Base-by-base conservation (phyloP, 2,329 filamentous ascomycete species). In the Thermoascus crustaceus region DNA sequence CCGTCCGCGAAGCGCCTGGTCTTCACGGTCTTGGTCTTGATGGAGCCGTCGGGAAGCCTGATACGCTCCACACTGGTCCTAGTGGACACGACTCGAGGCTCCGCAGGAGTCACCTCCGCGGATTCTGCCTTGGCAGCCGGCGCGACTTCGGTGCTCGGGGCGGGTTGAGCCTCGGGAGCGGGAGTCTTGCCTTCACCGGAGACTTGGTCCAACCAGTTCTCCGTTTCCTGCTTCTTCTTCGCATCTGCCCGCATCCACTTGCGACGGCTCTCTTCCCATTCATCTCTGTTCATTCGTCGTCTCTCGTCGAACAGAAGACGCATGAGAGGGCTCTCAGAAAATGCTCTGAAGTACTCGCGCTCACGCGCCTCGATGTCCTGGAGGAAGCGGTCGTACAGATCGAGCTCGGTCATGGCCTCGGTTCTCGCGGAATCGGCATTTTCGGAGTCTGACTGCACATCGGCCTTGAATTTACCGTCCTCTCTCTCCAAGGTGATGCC, bases 1-100 rank as follows among this genome's bases (percentile, higher is more conserved):
- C 76, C 76, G 57, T 80, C 75, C 1, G 71, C 61, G 46, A 77
- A 80, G 2, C 71, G 65, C 47, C 71, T 73, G 42, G 73, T 79
- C 10, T 75, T 57, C 7, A 76, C 59, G 2, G 69, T 67, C 45
- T 72, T 76, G 0, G 72, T 78, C 6, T 72, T 70, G 2, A 77
- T 57, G 0, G 70, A 72, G 8, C 76, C 76, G 49, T 80, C 75
- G 0, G 72, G 62, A 2, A 71, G 58, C 2, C 67, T 68, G 3
- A 63, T 68, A 3, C 71, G 71, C 42, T 76, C 68, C 2, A 73
- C 78, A 0, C 67, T 75, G 1, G 72, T 77, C 26, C 75, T 56
- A 1, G 73, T 76, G 0, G 73, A 75, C 2, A 79, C 52, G 2
- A 80, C 52, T 26, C 47, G 50, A 13, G 40, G 32, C n/a, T 39